Base-by-base conservation (phyloP, 176 grass and related monocot species). In the Luzula sylvatica region DNA sequence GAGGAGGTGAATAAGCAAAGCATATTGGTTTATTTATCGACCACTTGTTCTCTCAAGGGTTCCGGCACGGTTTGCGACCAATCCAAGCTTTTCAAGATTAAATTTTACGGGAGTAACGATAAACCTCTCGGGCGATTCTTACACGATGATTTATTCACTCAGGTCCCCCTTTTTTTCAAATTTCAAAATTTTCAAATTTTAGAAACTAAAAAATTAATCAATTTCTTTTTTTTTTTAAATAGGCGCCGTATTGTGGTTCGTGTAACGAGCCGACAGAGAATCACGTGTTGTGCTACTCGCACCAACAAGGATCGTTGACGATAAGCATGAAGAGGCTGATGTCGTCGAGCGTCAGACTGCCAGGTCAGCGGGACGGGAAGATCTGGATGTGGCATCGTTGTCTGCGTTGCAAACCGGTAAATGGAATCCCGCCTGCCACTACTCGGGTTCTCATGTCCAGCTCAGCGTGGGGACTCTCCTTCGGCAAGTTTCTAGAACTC, bases 341-440 rank as follows among this genome's bases (percentile, higher is more conserved):
- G 43, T 77, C 72, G 16, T 64, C 11, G 46, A 20, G 28, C 29
- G 53, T 71, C 11, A 80, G 79, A 24, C 73, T 98, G 71, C 78
- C 92, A 60, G 82, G 92, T 23, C 71, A 82, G 58, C 75, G 58
- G 61, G 92, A 98, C 61, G 78, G 72, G 49, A 98, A 83, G 78
- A 74, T 98, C 67, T 98, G 92, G 92, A 98, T 98, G 92, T 98
- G 92, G 92, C 92, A 98, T 11, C 61, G 92, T 67, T 98, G 92
- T 55, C 81, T 90, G 23, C 75, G 71, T 23, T 98, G 92, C 65
- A 80, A 81, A 75, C 61, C 56, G 14, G 67, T 73, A 70, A 73
- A 98, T 67, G 92, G 74, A 65, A 55, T 83, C 16, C 92, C 92
- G 71, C 77, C 77, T 12, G 58, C 75, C 30, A 79, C 81, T 38